Percentiles rank a stretch among this genome's conserved stretches.
phyloP scores from a whole-genome alignment of 306 rosid species.

The Erythrophleum fordii region DNA sequence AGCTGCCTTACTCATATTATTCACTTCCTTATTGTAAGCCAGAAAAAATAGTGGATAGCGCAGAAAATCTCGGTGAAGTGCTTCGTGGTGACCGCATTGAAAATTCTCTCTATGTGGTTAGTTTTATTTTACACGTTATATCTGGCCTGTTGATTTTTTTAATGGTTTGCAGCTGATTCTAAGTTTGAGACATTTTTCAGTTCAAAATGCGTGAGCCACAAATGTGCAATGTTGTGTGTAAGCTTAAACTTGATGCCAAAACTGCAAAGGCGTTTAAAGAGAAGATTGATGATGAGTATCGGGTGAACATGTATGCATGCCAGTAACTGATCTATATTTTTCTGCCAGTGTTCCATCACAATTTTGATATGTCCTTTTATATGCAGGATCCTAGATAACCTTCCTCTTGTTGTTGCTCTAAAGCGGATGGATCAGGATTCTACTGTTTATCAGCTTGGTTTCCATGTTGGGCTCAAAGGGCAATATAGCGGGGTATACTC shows the following conservation, averaged over 20 bases:
- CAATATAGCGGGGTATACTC: slow-evolving; percentile 74
- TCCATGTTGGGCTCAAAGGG: slow-evolving; percentile 86
- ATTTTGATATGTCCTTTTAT: slow-evolving; percentile 29
- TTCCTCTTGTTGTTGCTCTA: slow-evolving; percentile 86
- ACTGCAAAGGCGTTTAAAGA: slow-evolving; percentile 83
- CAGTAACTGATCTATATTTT: background rate
- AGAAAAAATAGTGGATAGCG: slow-evolving; percentile 73
- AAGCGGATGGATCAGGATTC: slow-evolving; percentile 82
- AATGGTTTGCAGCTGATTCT: slow-evolving; percentile 36
- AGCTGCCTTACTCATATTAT: slow-evolving; percentile 89
- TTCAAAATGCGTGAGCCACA: slow-evolving; percentile 95
- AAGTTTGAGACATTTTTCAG: slow-evolving; percentile 49
- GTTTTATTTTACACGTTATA: slow-evolving; percentile 38
- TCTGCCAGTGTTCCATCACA: background rate
- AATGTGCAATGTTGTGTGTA: slow-evolving; percentile 80
- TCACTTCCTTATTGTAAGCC: slow-evolving; percentile 85
- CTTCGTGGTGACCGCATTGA: slow-evolving; percentile 99
- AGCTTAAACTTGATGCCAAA: slow-evolving; percentile 67
- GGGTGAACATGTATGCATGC: slow-evolving; percentile 86
- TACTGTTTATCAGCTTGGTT: slow-evolving; percentile 89
- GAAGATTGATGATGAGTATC: slow-evolving; percentile 94
- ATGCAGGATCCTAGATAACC: slow-evolving; percentile 93
- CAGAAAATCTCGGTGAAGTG: slow-evolving; percentile 98
- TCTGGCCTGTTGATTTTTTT: slow-evolving; percentile 10
- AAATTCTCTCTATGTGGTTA: slow-evolving; percentile 82